Conservation (phyloP, 495 filamentous ascomycete species). For the Xylaria bambusicola region DNA sequence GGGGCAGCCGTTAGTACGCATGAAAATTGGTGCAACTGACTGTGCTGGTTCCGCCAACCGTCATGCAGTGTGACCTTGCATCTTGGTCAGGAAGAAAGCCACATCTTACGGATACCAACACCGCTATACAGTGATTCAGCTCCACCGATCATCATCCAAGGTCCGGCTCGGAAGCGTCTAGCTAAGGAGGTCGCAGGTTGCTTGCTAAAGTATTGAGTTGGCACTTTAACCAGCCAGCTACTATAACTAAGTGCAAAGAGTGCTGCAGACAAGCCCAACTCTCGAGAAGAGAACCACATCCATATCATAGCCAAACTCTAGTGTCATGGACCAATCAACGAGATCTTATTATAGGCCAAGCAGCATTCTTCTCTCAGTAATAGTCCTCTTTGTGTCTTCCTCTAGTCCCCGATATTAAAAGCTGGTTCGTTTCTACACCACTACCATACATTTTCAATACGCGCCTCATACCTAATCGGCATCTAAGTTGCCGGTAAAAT, state of each 20-base stretch:
- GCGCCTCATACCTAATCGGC: not conserved
- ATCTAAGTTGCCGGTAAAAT: no score
- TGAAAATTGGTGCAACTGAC: conserved; percentile 4
- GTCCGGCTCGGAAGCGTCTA: not conserved
- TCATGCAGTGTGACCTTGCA: conserved; percentile 18
- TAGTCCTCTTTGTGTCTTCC: not conserved
- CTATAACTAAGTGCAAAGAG: not conserved
- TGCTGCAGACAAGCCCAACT: no score
- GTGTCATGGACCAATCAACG: not conserved
- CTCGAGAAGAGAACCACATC: no score
- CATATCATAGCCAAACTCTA: no score
- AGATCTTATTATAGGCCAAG: not conserved
- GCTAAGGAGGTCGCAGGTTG: not conserved
- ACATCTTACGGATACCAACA: conserved; percentile 7
- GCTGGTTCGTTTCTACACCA: not conserved
- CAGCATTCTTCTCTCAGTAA: not conserved
- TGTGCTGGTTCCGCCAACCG: conserved; percentile 7
- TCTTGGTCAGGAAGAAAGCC: not conserved
- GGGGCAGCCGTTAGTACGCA: no score
- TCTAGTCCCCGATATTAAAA: not conserved
- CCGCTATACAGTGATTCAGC: not conserved
- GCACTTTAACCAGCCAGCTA: not conserved
- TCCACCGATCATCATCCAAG: not conserved
- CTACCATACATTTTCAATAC: not conserved
- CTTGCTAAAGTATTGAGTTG: not conserved